Percentiles rank a stretch among this genome's conserved stretches.
Conservation (phyloP, 169 alveolate genomes). For the Cryptosporidium sp. region DNA sequence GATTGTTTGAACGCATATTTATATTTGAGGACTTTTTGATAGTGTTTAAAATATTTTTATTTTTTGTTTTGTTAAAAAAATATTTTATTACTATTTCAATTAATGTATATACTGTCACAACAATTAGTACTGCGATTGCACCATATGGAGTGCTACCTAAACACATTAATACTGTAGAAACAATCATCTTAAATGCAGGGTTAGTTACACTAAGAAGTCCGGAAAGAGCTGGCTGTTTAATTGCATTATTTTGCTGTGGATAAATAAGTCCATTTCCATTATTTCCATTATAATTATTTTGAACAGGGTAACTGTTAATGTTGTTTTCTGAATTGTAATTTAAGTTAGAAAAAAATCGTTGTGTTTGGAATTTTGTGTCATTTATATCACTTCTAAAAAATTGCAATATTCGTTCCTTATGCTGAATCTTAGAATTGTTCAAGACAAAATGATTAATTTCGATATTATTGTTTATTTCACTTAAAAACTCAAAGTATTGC, state of each 20-base stretch:
- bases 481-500: not conserved
- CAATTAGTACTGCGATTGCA: constrained; percentile 63
- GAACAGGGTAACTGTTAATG: not conserved
- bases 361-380: not conserved
- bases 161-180: constrained; percentile 64
- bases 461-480: not conserved
- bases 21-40: not conserved
- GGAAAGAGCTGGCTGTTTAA: not conserved
- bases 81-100: constrained; percentile 57
- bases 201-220: constrained; percentile 31
- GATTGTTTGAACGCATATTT: not conserved
- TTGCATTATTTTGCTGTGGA: not conserved
- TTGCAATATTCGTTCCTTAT: not conserved
- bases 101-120: constrained; percentile 64
- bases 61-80: constrained; percentile 25
- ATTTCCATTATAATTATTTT: not conserved
- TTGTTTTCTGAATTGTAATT: not conserved
- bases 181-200: constrained; percentile 64
- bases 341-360: not conserved
- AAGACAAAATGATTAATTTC: not conserved
- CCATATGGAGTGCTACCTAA: constrained; percentile 74
- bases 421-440: not conserved
- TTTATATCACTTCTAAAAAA: not conserved
- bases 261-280: not conserved
- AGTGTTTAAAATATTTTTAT: constrained; percentile 31